phyloP scores from a whole-genome alignment of 2,329 filamentous ascomycete genomes.

The Talaromyces pinophilus region DNA sequence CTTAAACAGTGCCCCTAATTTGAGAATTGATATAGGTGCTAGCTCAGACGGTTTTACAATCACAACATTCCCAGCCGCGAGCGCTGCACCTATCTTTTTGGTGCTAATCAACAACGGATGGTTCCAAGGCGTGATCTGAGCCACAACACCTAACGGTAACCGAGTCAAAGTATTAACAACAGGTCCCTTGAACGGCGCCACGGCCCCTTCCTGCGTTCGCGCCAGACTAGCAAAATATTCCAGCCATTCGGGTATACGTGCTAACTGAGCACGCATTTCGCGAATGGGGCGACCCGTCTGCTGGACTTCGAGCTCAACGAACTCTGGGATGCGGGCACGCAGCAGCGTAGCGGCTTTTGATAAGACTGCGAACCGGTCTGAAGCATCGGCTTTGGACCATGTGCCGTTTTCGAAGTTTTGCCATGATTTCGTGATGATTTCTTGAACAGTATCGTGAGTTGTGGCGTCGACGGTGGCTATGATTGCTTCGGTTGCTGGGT shows the following conservation, averaged over 20 bases:
- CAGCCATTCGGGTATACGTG: constrained; percentile 62
- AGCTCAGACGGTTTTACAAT: constrained; percentile 45
- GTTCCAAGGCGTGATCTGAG: constrained; percentile 44
- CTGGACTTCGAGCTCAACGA: constrained; percentile 64
- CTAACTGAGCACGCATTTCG: constrained; percentile 70
- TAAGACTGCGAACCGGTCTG: constrained; percentile 62
- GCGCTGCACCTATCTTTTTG: constrained; percentile 44
- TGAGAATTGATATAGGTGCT: constrained; percentile 46
- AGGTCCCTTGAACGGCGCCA: constrained; percentile 60
- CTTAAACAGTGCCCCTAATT: constrained; percentile 44
- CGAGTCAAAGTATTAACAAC: constrained; percentile 43
- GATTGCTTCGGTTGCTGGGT: constrained; percentile 34
- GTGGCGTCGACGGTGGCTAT: constrained; percentile 55
- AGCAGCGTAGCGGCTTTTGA: constrained; percentile 61
- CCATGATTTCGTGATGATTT: constrained; percentile 47
- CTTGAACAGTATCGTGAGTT: constrained; percentile 54
- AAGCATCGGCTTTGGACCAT: constrained; percentile 60
- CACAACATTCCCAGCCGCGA: constrained; percentile 45
- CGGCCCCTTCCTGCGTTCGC: constrained; percentile 66
- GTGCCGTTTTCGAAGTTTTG: constrained; percentile 51
- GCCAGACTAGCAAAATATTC: constrained; percentile 69
- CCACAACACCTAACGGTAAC: constrained; percentile 43
- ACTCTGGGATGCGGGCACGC: constrained; percentile 52
- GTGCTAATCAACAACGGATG: constrained; percentile 41
- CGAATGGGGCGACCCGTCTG: constrained; percentile 69